Conservation (phyloP, 352 stramenopile genomes). For the Phytophthora macrochlamydospora region DNA sequence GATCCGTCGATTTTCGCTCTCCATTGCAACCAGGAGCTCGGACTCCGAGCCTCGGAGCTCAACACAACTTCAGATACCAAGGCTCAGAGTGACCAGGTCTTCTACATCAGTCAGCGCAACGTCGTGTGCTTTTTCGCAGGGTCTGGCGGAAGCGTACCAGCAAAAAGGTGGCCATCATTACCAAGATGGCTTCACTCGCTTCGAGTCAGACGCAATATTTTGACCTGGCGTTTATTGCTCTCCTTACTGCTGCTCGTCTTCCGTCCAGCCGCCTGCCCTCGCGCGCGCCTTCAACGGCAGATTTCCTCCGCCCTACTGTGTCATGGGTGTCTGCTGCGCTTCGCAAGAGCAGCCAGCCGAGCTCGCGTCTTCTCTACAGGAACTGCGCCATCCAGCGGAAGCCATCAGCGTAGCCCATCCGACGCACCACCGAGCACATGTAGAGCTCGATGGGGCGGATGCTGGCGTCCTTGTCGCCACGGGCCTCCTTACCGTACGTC, state of each 20-base stretch:
- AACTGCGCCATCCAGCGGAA: constrained; percentile 92
- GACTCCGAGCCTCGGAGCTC: too few species aligned
- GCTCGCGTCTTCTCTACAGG: constrained; percentile 56
- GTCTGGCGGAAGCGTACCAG: background rate
- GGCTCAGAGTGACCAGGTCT: background rate
- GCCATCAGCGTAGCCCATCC: constrained; percentile 98
- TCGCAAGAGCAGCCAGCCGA: constrained; percentile 1
- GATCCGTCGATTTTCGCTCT: too few species aligned
- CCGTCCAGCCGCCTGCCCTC: background rate
- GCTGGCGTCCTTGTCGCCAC: constrained; percentile 87
- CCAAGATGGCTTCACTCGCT: background rate
- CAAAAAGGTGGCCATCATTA: background rate
- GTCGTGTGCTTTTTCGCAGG: background rate
- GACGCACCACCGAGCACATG: constrained; percentile 99
- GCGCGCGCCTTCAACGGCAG: background rate
- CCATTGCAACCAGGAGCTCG: too few species aligned
- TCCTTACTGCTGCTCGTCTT: background rate
- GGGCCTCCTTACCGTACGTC: constrained; percentile 98
- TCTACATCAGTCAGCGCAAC: background rate
- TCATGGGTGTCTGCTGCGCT: constrained; percentile 2
- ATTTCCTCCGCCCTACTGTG: background rate
- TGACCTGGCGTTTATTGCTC: constrained; percentile 4
- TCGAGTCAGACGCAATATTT: background rate
- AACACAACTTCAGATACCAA: too few species aligned
- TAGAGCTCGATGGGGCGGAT: constrained; percentile 99